Evolutionary conservation across 768 basidiomycete genomes (phyloP).

Genomic region (Podaxis carcinomalis): DNA sequence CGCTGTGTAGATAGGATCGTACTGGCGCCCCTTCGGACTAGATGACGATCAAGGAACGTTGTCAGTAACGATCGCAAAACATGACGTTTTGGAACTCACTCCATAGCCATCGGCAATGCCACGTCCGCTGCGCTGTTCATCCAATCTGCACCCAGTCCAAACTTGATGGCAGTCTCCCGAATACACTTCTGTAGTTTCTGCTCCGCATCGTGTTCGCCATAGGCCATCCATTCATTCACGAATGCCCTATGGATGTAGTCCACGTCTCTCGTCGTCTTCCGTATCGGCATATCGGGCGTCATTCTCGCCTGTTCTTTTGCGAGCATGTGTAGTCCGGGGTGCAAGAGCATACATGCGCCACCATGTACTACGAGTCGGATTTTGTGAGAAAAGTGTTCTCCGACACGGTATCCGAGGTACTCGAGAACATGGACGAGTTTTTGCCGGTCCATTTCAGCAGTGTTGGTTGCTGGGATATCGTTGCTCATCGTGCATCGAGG

Average conservation of each 20-base stretch:
- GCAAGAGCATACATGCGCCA: constrained; percentile 71
- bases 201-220: constrained; percentile 48
- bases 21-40: constrained; percentile 27
- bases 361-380: constrained; percentile 67
- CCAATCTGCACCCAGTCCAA: constrained; percentile 62
- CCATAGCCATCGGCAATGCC: constrained; percentile 60
- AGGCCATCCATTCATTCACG: constrained; percentile 43
- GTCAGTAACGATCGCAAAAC: background rate
- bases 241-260: constrained; percentile 67
- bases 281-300: constrained; percentile 29
- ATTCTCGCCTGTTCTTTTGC: constrained; percentile 24
- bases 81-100: constrained; percentile 37
- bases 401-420: constrained; percentile 45
- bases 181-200: constrained; percentile 56
- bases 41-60: background rate
- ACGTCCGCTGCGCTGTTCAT: constrained; percentile 76
- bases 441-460: constrained; percentile 34
- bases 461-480: constrained; percentile 27
- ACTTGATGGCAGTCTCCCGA: constrained; percentile 42
- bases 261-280: constrained; percentile 59
- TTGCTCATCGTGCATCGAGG: background rate
- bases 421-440: constrained; percentile 43
- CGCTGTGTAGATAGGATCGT: constrained; percentile 60
- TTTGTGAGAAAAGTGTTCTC: constrained; percentile 41
- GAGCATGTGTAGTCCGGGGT: constrained; percentile 36